Conservation (phyloP, 116 monocot genomes). For the Trichopus zeylanicus region DNA sequence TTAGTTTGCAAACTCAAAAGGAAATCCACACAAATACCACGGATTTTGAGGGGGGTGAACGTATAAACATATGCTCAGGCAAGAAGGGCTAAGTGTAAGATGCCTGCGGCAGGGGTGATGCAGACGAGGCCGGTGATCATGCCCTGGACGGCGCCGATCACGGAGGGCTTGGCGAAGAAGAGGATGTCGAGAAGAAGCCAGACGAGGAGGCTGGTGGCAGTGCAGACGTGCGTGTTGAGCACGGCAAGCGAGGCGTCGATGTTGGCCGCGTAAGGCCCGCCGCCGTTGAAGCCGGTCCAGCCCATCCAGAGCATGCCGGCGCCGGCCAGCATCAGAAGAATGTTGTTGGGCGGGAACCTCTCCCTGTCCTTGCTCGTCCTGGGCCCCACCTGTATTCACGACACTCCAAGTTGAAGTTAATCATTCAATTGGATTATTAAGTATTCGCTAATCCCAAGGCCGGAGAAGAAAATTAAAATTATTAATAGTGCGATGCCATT, state of each 20-base stretch:
- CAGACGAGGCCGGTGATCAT: slow-evolving; percentile 86
- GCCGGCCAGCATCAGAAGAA: slow-evolving; percentile 19
- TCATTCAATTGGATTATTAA: background rate
- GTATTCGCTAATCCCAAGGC: too few relatives aligned
- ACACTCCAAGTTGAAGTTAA: background rate
- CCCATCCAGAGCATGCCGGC: slow-evolving; percentile 35
- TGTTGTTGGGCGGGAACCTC: slow-evolving; percentile 31
- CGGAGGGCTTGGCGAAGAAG: slow-evolving; percentile 24
- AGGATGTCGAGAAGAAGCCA: slow-evolving; percentile 27
- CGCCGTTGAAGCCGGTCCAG: slow-evolving; percentile 31
- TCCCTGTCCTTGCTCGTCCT: slow-evolving; percentile 19
- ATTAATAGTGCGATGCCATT: too few relatives aligned
- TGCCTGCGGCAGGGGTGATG: slow-evolving; percentile 86
- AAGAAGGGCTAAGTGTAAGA: too few relatives aligned
- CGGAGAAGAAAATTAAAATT: too few relatives aligned
- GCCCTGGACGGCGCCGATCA: slow-evolving; percentile 24
- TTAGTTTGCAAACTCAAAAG: too few relatives aligned
- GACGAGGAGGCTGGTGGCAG: slow-evolving; percentile 11
- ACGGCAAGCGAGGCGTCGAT: slow-evolving; percentile 18
- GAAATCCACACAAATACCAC: too few relatives aligned
- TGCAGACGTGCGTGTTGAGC: slow-evolving; percentile 18
- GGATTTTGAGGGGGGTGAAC: too few relatives aligned
- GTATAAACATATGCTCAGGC: too few relatives aligned
- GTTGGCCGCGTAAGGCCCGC: slow-evolving; percentile 23
- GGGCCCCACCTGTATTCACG: slow-evolving; percentile 16